These are phyloP conservation scores for Scutellaria baicalensis DNA, from an alignment of 257 asterid genomes.

Conservation along the genomic window DNA sequence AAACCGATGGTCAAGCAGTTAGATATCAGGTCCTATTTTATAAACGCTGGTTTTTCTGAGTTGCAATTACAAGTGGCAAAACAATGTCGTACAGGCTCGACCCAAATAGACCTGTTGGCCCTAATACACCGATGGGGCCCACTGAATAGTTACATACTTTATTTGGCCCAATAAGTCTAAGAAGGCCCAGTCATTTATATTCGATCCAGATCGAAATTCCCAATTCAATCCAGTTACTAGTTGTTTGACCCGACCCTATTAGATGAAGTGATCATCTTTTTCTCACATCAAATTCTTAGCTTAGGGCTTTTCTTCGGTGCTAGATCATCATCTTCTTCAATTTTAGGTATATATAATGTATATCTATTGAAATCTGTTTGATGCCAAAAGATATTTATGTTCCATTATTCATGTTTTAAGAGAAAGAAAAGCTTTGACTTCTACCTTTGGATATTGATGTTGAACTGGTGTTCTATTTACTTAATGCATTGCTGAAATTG, in stretches of 20 bases:
- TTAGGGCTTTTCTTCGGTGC: not conserved
- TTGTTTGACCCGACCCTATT: slow-evolving; percentile 14
- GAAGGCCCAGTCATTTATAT: too few relatives aligned
- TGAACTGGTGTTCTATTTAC: not conserved
- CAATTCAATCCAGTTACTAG: not conserved
- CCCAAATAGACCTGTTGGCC: too few relatives aligned
- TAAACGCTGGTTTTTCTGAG: too few relatives aligned
- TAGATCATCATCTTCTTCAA: not conserved
- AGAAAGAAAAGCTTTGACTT: slow-evolving; percentile 4
- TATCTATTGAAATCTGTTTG: not conserved
- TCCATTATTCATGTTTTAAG: not conserved
- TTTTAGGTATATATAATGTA: not conserved
- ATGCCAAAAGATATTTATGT: not conserved
- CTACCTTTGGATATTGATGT: not conserved
- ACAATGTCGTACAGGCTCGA: too few relatives aligned
- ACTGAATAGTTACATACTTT: too few relatives aligned
- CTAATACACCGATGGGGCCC: too few relatives aligned
- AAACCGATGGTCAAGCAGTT: too few relatives aligned
- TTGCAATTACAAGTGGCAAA: too few relatives aligned
- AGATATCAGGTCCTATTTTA: too few relatives aligned
- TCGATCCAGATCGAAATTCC: too few relatives aligned
- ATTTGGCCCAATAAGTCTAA: too few relatives aligned
- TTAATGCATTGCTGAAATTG: not conserved
- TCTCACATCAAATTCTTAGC: not conserved
- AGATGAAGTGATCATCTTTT: not conserved